phyloP scores from a whole-genome alignment of 805 yeast genomes.

The Candida ponderosae region DNA sequence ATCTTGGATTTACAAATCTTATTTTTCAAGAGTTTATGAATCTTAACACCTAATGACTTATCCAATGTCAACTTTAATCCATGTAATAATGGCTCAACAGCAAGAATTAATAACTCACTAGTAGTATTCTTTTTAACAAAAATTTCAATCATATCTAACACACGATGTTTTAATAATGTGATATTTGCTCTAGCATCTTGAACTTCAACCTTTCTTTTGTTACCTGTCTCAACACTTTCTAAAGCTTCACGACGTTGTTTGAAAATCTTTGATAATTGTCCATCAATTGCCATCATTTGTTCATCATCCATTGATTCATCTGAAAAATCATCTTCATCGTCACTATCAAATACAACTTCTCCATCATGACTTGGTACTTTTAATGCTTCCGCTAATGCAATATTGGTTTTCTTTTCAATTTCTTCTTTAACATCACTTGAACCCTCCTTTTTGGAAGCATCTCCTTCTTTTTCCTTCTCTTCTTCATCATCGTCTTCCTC shows the following conservation, averaged over 20 bases:
- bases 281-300: constrained; percentile 92
- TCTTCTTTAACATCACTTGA: constrained; percentile 21
- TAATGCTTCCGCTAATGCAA: constrained; percentile 62
- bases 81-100: constrained; percentile 48
- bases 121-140: constrained; percentile 33
- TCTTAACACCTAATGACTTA: constrained; percentile 61
- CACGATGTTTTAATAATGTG: constrained; percentile 67
- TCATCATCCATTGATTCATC: constrained; percentile 93
- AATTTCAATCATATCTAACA: constrained; percentile 68
- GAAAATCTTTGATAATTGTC: constrained; percentile 74
- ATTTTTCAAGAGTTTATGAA: constrained; percentile 61
- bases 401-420: constrained; percentile 46
- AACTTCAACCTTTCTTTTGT: constrained; percentile 64
- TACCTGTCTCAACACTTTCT: constrained; percentile 47
- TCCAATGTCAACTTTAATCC: constrained; percentile 65
- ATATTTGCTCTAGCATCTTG: constrained; percentile 73
- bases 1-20: constrained; percentile 45
- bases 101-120: constrained; percentile 29
- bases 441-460: constrained; percentile 23
- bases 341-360: constrained; percentile 32
- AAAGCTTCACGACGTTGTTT: constrained; percentile 71
- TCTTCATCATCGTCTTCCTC: constrained; percentile 26
- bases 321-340: constrained; percentile 44
- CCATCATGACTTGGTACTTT: constrained; percentile 49
- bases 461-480: constrained; percentile 21